Conservation (phyloP, 1,284 basidiomycete species). For the Malassezia globosa region DNA sequence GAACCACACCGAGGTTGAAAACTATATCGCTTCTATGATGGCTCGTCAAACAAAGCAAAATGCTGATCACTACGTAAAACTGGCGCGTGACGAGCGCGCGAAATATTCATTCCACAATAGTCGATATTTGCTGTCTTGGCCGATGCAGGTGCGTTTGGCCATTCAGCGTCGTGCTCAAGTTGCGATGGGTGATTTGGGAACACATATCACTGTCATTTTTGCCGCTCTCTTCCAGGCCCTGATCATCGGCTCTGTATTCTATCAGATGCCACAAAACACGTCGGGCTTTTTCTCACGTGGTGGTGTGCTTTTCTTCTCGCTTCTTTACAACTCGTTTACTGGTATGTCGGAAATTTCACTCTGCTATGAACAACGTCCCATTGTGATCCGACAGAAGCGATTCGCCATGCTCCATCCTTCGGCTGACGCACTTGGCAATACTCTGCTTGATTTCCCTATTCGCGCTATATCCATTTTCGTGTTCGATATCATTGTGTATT, state of each 20-base stretch:
- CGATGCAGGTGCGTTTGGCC: constrained; percentile 61
- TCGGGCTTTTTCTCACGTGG: constrained; percentile 33
- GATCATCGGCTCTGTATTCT: constrained; percentile 70
- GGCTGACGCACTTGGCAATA: constrained; percentile 55
- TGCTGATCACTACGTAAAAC: constrained; percentile 7
- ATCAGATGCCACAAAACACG: constrained; percentile 26
- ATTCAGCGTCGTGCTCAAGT: constrained; percentile 54
- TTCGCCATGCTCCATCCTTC: constrained; percentile 49
- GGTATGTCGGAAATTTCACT: constrained; percentile 57
- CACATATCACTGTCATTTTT: constrained; percentile 31
- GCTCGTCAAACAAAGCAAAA: constrained; percentile 17
- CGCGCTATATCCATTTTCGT: constrained; percentile 52
- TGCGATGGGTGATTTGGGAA: constrained; percentile 53
- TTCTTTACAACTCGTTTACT: constrained; percentile 39
- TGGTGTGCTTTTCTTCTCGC: constrained; percentile 36
- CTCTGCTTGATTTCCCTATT: constrained; percentile 61
- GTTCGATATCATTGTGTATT: constrained; percentile 58
- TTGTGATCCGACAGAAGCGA: constrained; percentile 55
- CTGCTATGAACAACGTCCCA: constrained; percentile 58
- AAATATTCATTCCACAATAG: constrained; percentile 15
- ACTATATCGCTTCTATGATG: constrained; percentile 21
- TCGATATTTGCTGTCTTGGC: constrained; percentile 58
- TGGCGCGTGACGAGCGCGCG: constrained; percentile 14
- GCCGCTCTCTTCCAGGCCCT: constrained; percentile 51
- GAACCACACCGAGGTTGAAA: constrained; percentile 44